A percentile compares a stretch with the other conserved stretches of the same genome.
Evolutionary conservation across 2,329 filamentous ascomycete genomes (phyloP).

Genomic region (Arthrobotrys conoides): DNA sequence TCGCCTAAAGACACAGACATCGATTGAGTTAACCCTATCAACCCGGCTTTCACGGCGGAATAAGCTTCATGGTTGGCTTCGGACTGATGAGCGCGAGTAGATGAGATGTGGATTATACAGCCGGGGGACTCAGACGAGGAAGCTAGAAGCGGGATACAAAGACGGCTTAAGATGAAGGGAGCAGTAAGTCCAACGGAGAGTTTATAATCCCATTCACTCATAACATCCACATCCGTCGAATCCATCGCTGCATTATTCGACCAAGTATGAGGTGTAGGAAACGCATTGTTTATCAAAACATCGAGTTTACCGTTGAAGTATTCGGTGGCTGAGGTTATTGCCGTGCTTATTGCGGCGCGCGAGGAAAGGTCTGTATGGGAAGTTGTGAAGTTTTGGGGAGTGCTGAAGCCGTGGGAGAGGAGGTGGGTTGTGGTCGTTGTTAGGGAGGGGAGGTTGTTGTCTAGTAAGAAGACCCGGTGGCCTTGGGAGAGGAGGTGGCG

Average conservation of each 20-base stretch:
- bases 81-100: conserved; percentile 70
- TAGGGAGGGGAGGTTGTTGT: conserved; percentile 34
- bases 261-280: conserved; percentile 44
- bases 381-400: conserved; percentile 14
- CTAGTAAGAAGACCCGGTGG: conserved; percentile 50
- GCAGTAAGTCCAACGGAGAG: conserved; percentile 44
- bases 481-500: conserved; percentile 65
- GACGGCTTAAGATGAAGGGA: conserved; percentile 33
- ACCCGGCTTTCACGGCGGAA: conserved; percentile 70
- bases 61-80: conserved; percentile 71
- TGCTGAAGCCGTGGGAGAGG: not conserved
- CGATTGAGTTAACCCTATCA: conserved; percentile 70
- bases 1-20: conserved; percentile 69
- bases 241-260: conserved; percentile 28
- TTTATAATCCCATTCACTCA: conserved; percentile 52
- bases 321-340: conserved; percentile 6
- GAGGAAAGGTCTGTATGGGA: conserved; percentile 46
- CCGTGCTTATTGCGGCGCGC: conserved; percentile 11
- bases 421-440: conserved; percentile 28
- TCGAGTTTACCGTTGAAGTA: conserved; percentile 43
- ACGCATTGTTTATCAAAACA: conserved; percentile 51
- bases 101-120: conserved; percentile 70
- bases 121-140: conserved; percentile 48
- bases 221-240: conserved; percentile 36
- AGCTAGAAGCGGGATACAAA: conserved; percentile 42